Base-by-base conservation (phyloP, 179 eudicot species). In the Silene coronaria region DNA sequence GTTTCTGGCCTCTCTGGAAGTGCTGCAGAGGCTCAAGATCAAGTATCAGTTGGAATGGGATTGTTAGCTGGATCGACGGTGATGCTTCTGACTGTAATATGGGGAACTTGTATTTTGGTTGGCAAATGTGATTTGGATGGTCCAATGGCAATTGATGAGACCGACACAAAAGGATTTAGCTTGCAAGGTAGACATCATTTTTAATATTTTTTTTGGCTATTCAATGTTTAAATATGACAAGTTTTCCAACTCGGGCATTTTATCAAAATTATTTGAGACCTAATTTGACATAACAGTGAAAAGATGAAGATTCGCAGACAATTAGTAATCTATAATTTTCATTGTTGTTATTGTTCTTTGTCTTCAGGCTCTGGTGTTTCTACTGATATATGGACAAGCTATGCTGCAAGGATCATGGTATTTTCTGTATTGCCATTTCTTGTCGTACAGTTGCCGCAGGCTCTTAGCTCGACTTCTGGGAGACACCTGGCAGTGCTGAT, bases 41-140 rank as follows among this genome's bases (percentile, higher is more conserved):
- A 93, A 80, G 97, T 93, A 60, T 91, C 97, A 4, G 96, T 93
- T 48, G 98, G 97, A 61, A 93, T 93, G 97, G 98, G 98, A 17
- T 82, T 93, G 83, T 86, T 93, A 34, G 98, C 98, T 76, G 98
- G 98, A 8, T 91, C 98, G 4, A 91, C 98, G 0, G 97, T 91
- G 70, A 89, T 93, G 98, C 93, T 88, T 72, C 80, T 93, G 60
- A 93, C 98, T 9, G 82, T 85, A 32, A 82, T 93, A 74, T 93
- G 98, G 98, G 98, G 98, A 80, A 78, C 96, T 27, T 93, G 98
- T 81, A 75, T 91, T 74, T n/a, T 93, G 48, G 85, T 87, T 76
- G 98, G 98, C 82, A 93, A 83, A 74, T 83, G 86, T 74, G 85
- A 85, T 65, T 12, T 85, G 69, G 78, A 75, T 24, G 69, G 68